Evolutionary conservation across 805 yeast species (phyloP), one percentile per base, ranked within the genome.

Genomic region (Spathaspora girioi): DNA sequence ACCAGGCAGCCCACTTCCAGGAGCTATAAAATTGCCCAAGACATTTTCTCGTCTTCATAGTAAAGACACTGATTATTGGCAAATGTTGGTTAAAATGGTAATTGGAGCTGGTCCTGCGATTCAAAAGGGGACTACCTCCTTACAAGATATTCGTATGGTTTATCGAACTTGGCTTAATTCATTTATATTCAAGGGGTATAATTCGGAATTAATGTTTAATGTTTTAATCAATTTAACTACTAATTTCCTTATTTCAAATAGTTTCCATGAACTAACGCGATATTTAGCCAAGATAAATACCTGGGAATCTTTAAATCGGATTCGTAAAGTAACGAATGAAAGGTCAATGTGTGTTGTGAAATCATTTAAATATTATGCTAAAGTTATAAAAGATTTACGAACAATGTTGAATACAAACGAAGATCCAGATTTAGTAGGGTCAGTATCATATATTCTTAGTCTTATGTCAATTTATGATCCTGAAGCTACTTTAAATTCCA

Each of bases 401-500:
- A 51, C 43, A 6, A 54, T 60, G 10, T 60, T 73, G 50, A 68
- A 69, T 51, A 54, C 49, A 26, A 64, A 67, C 56, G 49, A 54
- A 18, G 63, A 65, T 49, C 69, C 72, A 2, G 68, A 65, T 41
- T 51, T 64, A 31, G 67, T 71, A 32, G 65, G 75, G 0, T 61
- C 66, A 7, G 68, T 67, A 15, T 68, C 75, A 17, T 73, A 71
- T 54, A 64, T 73, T 38, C 59, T 73, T 43, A 63, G 70, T 48
- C 56, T 72, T 46, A 71, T 71, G 76, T 64, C 75, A 14, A 69
- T 73, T 38, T 73, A 73, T 55, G 77, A 73, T 50, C 78, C 76
- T 1, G 75, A 70, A 52, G 77, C 75, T 11, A 70, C 75, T 1
- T 52, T 64, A 14, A 57, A 64, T 53, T 69, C 75, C 23, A 63